Evolutionary conservation across 106 monocot genomes (phyloP).

Genomic region (Allium sativum): DNA sequence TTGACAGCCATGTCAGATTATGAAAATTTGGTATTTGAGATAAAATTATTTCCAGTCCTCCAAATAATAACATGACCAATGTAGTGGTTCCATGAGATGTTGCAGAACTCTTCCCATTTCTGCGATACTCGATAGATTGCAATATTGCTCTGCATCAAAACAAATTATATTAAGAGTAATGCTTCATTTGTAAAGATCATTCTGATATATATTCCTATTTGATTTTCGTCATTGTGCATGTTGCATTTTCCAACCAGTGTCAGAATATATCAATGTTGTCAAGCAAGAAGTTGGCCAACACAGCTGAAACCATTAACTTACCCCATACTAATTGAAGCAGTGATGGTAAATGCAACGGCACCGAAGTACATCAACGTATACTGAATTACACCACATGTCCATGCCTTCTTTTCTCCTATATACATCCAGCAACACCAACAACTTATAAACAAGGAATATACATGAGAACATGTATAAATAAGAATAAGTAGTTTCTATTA

Average conservation of each 20-base stretch:
- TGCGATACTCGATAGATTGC: conserved; percentile 48
- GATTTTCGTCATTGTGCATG: too few species aligned
- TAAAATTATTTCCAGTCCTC: conserved; percentile 42
- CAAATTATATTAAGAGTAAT: neutral
- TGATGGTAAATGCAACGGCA: conserved; percentile 43
- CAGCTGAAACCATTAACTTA: neutral
- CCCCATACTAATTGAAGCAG: conserved; percentile 50
- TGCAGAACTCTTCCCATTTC: conserved; percentile 34
- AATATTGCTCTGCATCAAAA: conserved; percentile 41
- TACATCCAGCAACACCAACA: conserved; percentile 12
- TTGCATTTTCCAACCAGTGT: too few species aligned
- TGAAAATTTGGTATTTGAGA: conserved; percentile 77
- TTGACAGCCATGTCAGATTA: conserved; percentile 77
- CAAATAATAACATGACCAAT: conserved; percentile 61
- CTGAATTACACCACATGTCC: conserved; percentile 41
- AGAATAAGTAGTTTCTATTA: conserved; percentile 1
- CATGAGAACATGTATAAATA: neutral
- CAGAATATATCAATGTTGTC: too few species aligned
- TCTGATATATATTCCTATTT: too few species aligned
- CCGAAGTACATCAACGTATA: conserved; percentile 33
- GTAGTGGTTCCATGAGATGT: conserved; percentile 17
- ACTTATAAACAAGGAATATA: neutral
- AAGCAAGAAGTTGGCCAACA: too few species aligned
- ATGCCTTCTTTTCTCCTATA: conserved; percentile 31
- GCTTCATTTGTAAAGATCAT: too few species aligned